Percentiles rank a stretch among this genome's conserved stretches.
Conservation (phyloP, 352 stramenopile genomes). For the Vaucheria bursata region DNA sequence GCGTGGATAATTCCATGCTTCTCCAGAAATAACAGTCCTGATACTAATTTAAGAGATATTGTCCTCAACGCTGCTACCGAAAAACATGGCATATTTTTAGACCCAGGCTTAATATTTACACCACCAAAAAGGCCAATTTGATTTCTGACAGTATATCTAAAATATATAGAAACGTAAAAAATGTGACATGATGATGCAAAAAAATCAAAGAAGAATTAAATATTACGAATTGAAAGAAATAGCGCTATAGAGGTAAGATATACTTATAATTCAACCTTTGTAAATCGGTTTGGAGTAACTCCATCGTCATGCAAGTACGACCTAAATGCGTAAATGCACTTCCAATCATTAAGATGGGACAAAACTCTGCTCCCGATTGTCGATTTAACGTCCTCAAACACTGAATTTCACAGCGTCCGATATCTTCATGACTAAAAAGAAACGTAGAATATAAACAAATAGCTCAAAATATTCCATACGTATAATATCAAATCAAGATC, state of each 20-base stretch:
- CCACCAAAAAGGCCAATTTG: too few species aligned
- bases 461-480: too few species aligned
- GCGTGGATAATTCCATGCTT: slow-evolving; percentile 75
- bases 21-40: slow-evolving; percentile 38
- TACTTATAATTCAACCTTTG: slow-evolving; percentile 8
- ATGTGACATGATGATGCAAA: too few species aligned
- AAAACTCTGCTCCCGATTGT: slow-evolving; percentile 17
- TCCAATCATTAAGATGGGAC: slow-evolving; percentile 17
- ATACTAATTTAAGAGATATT: slow-evolving; percentile 24
- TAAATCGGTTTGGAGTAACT: slow-evolving; percentile 31
- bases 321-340: slow-evolving; percentile 17
- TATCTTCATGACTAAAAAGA: slow-evolving; percentile 12
- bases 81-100: too few species aligned
- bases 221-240: too few species aligned
- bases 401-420: slow-evolving; percentile 18
- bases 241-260: too few species aligned
- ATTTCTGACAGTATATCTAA: too few species aligned
- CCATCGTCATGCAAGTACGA: slow-evolving; percentile 49
- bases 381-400: slow-evolving; percentile 21
- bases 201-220: too few species aligned
- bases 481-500: too few species aligned
- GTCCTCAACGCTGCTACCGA: not conserved
- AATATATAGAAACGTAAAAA: too few species aligned
- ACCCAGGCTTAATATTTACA: too few species aligned
- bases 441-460: not conserved